These are phyloP conservation scores for Fragaria nilgerrensis DNA, from an alignment of 306 rosid genomes.

Conservation along the genomic window DNA sequence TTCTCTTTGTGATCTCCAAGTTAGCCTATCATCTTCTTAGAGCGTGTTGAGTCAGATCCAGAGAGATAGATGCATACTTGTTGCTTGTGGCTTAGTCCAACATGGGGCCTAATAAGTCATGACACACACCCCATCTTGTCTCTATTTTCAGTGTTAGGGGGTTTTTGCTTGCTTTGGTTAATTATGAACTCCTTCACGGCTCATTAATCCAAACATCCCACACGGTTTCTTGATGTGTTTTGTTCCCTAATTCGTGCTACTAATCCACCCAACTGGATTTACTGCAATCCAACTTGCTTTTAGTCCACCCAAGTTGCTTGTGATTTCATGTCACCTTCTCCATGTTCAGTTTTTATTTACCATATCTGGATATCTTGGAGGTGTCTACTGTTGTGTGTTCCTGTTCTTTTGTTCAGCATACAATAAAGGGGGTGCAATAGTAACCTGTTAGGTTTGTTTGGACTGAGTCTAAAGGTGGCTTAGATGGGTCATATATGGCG, in stretches of 20 bases:
- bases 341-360: constrained; percentile 4
- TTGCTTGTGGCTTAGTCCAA: constrained; percentile 34
- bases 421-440: constrained; percentile 22
- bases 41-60: constrained; percentile 38
- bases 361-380: constrained; percentile 21
- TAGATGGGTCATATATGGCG: background rate
- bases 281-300: background rate
- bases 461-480: constrained; percentile 9
- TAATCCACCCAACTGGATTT: constrained; percentile 5
- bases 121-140: constrained; percentile 27
- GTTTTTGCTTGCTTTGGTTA: constrained; percentile 26
- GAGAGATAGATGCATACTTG: constrained; percentile 19
- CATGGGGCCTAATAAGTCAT: constrained; percentile 37
- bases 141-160: constrained; percentile 29
- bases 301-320: constrained; percentile 17
- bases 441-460: background rate
- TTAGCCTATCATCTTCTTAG: constrained; percentile 19
- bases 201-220: constrained; percentile 22
- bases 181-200: constrained; percentile 23
- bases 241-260: constrained; percentile 10
- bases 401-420: constrained; percentile 13
- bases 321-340: constrained; percentile 42
- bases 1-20: constrained; percentile 22
- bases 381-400: constrained; percentile 24
- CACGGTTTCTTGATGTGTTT: constrained; percentile 15